Conservation (phyloP, 495 filamentous ascomycete genomes). For the Neurospora sublineolata region DNA sequence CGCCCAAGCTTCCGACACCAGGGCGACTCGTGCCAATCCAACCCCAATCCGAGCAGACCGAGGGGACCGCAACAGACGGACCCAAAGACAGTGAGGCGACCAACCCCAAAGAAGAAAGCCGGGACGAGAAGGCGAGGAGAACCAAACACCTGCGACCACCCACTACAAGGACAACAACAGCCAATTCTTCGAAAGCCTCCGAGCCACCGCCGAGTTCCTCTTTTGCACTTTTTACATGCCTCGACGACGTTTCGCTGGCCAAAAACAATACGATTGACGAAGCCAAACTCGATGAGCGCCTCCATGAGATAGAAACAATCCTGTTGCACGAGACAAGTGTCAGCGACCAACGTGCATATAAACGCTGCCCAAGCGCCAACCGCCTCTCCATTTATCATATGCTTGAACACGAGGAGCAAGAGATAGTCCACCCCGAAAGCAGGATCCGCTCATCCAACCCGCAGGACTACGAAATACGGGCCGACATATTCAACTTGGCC, state of each 20-base stretch:
- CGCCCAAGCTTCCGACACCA: background rate
- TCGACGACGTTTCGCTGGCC: slow-evolving; percentile 1
- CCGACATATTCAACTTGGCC: slow-evolving; percentile 21
- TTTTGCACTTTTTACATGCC: slow-evolving; percentile 2
- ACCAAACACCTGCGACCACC: background rate
- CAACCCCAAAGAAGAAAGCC: background rate
- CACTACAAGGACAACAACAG: background rate
- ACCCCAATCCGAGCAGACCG: background rate
- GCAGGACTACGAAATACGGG: slow-evolving; percentile 13
- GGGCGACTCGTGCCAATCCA: background rate
- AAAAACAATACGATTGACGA: background rate
- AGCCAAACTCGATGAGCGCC: slow-evolving; percentile 3
- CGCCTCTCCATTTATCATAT: slow-evolving; percentile 1
- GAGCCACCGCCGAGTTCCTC: background rate
- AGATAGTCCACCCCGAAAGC: background rate
- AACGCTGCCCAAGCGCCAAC: slow-evolving; percentile 4
- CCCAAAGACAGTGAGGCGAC: background rate
- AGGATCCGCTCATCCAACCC: background rate
- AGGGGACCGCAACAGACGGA: background rate
- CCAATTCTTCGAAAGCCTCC: background rate
- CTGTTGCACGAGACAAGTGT: slow-evolving; percentile 6
- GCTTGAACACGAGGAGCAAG: slow-evolving; percentile 7
- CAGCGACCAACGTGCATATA: slow-evolving; percentile 8
- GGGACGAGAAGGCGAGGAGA: background rate
- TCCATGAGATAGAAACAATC: slow-evolving; percentile 10